Evolutionary conservation across 306 rosid genomes (phyloP).

Genomic region (Dicorynia guianensis): DNA sequence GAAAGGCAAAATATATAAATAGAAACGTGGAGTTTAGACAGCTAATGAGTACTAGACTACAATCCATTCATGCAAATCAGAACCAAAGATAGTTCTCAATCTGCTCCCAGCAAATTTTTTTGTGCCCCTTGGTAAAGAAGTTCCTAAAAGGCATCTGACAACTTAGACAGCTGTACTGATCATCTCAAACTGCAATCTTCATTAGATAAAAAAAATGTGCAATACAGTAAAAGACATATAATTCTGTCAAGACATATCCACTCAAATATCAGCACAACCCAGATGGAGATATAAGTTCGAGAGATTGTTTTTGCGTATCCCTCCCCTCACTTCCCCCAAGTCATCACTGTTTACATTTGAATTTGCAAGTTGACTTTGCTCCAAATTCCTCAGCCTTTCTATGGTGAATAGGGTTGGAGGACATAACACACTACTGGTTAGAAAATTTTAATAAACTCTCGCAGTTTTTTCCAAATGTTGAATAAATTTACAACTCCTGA

Average conservation of each 20-base stretch:
- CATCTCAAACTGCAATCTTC: constrained; percentile 27
- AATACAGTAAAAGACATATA: not conserved
- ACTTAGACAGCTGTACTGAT: not conserved
- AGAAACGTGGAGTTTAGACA: not conserved
- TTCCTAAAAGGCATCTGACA: constrained; percentile 21
- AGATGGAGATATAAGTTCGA: not conserved
- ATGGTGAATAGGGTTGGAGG: not conserved
- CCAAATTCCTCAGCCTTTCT: not conserved
- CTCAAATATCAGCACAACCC: constrained; percentile 12
- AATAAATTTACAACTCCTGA: no score
- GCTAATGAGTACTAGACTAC: constrained; percentile 5
- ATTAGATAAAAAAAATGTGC: not conserved
- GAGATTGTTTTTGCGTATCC: not conserved
- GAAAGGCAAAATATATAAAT: not conserved
- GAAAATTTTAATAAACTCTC: not conserved
- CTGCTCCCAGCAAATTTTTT: constrained; percentile 16
- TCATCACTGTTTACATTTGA: not conserved
- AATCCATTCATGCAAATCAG: constrained; percentile 4
- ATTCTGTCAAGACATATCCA: constrained; percentile 21
- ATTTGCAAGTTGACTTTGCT: constrained; percentile 10
- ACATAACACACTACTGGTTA: not conserved
- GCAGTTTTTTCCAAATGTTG: not conserved
- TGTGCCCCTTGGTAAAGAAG: constrained; percentile 25
- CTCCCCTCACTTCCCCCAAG: not conserved
- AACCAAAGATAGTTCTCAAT: constrained; percentile 13